These are phyloP conservation scores for Sporothrix protearum DNA, from an alignment of 2,329 filamentous ascomycete species.

Conservation along the genomic window DNA sequence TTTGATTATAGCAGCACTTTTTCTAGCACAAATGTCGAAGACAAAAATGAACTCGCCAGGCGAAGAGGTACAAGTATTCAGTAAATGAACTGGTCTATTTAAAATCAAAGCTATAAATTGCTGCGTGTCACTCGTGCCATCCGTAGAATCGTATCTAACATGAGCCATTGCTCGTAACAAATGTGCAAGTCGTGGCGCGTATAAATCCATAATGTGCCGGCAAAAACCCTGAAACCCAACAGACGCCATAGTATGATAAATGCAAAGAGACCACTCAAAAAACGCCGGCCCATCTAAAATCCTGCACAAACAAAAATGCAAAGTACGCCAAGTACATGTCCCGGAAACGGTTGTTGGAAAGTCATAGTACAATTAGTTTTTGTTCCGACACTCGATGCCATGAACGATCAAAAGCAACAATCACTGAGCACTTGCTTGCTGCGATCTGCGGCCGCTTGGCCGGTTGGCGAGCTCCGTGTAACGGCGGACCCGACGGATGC, in stretches of 20 bases:
- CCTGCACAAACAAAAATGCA: background rate
- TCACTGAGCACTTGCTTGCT: background rate
- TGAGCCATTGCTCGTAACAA: background rate
- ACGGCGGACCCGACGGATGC: conserved; percentile 44
- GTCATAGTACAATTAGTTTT: conserved; percentile 1
- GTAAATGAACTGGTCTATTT: too few species aligned
- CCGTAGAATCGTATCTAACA: background rate
- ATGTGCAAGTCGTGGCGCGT: background rate
- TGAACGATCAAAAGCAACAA: background rate
- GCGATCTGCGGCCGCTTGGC: conserved; percentile 24
- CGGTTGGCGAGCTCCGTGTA: conserved; percentile 42
- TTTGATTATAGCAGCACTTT: too few species aligned
- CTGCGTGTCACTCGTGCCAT: background rate
- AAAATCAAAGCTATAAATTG: background rate
- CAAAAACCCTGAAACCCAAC: background rate
- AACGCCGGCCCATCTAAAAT: background rate
- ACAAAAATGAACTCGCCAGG: too few species aligned
- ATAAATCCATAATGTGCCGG: background rate
- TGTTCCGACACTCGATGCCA: background rate
- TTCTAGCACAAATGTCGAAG: background rate
- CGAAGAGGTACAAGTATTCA: too few species aligned
- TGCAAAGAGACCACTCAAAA: background rate
- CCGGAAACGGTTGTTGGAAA: too few species aligned
- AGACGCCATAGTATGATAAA: background rate
- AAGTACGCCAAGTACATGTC: background rate